phyloP scores from a whole-genome alignment of 2,329 filamentous ascomycete genomes.

The Phyllosticta citribraziliensis region DNA sequence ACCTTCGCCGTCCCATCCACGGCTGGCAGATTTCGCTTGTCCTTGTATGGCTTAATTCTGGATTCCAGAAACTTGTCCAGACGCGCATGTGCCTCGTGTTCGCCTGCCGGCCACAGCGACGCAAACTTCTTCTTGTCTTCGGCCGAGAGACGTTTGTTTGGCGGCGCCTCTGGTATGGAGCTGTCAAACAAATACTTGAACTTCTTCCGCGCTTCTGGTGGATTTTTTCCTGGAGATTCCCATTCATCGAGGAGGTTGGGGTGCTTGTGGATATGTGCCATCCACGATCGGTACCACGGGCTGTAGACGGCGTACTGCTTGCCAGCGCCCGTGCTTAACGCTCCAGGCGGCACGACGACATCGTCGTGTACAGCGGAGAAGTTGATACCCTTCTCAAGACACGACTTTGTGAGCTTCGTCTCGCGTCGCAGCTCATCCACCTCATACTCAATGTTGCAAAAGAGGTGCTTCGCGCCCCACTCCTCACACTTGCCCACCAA shows the following conservation, averaged over 20 bases:
- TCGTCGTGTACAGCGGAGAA: constrained; percentile 72
- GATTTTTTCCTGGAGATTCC: constrained; percentile 49
- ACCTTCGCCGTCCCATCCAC: constrained; percentile 56
- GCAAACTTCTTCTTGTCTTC: constrained; percentile 51
- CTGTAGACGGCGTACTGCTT: constrained; percentile 77
- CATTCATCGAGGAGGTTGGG: constrained; percentile 55
- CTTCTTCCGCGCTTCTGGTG: constrained; percentile 34
- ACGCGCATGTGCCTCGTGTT: constrained; percentile 57
- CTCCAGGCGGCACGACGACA: constrained; percentile 69
- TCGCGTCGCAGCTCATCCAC: constrained; percentile 81
- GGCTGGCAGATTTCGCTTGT: constrained; percentile 56
- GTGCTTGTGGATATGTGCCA: constrained; percentile 61
- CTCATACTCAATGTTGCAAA: constrained; percentile 82
- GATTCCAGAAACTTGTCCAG: constrained; percentile 59
- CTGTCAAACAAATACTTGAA: constrained; percentile 51
- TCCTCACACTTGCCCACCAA: constrained; percentile 56
- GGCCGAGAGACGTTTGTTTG: constrained; percentile 49
- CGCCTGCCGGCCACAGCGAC: constrained; percentile 63
- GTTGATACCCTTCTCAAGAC: constrained; percentile 53
- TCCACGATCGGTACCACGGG: constrained; percentile 73
- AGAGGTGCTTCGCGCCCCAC: constrained; percentile 69
- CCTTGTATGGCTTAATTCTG: constrained; percentile 51
- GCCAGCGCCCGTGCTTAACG: constrained; percentile 55
- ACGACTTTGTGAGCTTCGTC: constrained; percentile 50
- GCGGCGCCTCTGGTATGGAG: constrained; percentile 51